Conservation (phyloP, 768 basidiomycete species). For the Leccinum obscurum region DNA sequence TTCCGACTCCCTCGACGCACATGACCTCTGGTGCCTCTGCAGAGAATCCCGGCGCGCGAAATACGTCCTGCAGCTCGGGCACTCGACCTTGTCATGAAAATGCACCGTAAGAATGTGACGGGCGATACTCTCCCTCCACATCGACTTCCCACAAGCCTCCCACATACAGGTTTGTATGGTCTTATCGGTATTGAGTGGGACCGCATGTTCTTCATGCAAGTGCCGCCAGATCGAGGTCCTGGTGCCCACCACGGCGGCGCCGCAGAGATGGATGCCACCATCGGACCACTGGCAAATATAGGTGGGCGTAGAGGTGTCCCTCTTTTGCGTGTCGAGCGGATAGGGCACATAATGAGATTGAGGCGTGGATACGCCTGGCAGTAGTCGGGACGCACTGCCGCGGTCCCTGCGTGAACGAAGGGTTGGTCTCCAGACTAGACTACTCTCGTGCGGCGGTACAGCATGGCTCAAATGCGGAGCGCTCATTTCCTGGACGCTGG, state of each 20-base stretch:
- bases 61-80: conserved; percentile 14
- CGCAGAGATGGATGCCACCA: neutral
- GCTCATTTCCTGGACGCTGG: neutral
- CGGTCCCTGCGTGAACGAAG: neutral
- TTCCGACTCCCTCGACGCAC: neutral
- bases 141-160: conserved; percentile 16
- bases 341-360: conserved; percentile 10
- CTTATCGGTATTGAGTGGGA: conserved; percentile 12
- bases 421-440: neutral
- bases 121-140: conserved; percentile 27
- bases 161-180: conserved; percentile 14
- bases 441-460: neutral
- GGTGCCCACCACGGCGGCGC: neutral
- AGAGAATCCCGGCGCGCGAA: conserved; percentile 30
- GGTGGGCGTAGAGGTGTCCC: neutral
- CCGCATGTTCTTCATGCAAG: conserved; percentile 9
- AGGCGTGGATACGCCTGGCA: neutral
- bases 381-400: neutral
- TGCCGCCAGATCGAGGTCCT: conserved; percentile 17
- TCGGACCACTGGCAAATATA: conserved; percentile 18
- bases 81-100: conserved; percentile 19
- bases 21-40: conserved; percentile 23
- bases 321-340: neutral
- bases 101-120: conserved; percentile 29
- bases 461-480: neutral